phyloP scores from a whole-genome alignment of 768 basidiomycete genomes.

The Rhodotorula sphaerocarpa region DNA sequence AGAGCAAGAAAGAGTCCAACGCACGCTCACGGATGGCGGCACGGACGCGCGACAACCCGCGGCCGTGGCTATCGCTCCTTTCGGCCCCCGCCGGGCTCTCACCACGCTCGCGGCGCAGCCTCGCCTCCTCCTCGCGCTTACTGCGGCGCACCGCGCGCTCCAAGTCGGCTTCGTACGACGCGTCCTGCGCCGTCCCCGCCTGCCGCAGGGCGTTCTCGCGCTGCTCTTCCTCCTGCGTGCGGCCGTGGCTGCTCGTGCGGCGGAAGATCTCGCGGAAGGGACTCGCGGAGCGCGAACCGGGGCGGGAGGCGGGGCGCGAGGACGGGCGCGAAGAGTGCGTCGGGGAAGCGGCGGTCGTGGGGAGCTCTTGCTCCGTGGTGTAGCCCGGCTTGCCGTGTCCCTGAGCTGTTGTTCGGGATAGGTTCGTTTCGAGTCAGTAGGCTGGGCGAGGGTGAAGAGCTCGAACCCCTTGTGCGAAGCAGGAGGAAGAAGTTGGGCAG shows the following conservation, averaged over 20 bases:
- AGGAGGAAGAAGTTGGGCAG: not conserved
- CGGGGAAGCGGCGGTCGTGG: not conserved
- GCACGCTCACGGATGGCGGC: not conserved
- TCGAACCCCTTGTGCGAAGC: not conserved
- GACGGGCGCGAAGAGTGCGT: not conserved
- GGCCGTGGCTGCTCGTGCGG: not conserved
- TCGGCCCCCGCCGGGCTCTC: not conserved
- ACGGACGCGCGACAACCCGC: not conserved
- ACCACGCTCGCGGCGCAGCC: not conserved
- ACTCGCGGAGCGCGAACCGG: not conserved
- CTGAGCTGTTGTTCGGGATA: not conserved
- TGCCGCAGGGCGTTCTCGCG: not conserved
- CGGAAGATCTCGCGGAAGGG: not conserved
- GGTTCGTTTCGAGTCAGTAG: not conserved
- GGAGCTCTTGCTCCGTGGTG: not conserved
- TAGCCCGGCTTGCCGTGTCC: not conserved
- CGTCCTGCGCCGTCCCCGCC: slow-evolving; percentile 3
- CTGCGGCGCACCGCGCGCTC: not conserved
- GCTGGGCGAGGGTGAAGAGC: not conserved
- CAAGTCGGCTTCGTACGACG: slow-evolving; percentile 1
- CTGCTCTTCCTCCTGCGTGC: not conserved
- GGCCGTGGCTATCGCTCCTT: not conserved
- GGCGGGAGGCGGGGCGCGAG: not conserved
- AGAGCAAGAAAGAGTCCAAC: not conserved
- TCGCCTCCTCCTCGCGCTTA: not conserved